These are phyloP conservation scores for Vitis amurensis DNA, from an alignment of 164 flowering plant species.

Conservation along the genomic window DNA sequence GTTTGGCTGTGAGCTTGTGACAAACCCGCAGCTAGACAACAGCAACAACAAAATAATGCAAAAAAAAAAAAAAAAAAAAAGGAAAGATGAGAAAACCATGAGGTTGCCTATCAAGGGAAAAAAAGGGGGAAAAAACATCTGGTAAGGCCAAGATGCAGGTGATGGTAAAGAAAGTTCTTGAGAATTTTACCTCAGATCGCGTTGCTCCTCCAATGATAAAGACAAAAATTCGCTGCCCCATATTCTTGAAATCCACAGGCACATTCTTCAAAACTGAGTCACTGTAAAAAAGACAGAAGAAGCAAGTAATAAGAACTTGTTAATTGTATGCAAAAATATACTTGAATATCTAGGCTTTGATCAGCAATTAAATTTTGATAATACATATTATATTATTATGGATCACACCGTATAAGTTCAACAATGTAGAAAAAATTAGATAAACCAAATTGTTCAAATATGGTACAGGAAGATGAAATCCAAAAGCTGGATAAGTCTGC, in stretches of 20 bases:
- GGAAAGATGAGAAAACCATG: neutral
- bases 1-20: conserved; percentile 81
- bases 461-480: too few relatives aligned
- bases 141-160: neutral
- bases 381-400: neutral
- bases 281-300: conserved; percentile 34
- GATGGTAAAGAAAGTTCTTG: too few relatives aligned
- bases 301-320: neutral
- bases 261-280: conserved; percentile 68
- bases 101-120: neutral
- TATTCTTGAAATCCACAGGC: conserved; percentile 65
- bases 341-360: neutral
- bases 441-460: neutral
- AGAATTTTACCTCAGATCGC: conserved; percentile 78
- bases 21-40: conserved; percentile 72
- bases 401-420: neutral
- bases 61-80: neutral
- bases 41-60: neutral
- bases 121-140: neutral
- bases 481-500: too few relatives aligned
- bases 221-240: conserved; percentile 93
- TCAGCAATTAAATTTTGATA: neutral
- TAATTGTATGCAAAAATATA: too few relatives aligned
- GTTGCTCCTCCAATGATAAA: conserved; percentile 98
- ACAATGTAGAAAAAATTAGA: neutral